Evolutionary conservation across 768 basidiomycete genomes (phyloP).

Genomic region (Boletus patriciae): DNA sequence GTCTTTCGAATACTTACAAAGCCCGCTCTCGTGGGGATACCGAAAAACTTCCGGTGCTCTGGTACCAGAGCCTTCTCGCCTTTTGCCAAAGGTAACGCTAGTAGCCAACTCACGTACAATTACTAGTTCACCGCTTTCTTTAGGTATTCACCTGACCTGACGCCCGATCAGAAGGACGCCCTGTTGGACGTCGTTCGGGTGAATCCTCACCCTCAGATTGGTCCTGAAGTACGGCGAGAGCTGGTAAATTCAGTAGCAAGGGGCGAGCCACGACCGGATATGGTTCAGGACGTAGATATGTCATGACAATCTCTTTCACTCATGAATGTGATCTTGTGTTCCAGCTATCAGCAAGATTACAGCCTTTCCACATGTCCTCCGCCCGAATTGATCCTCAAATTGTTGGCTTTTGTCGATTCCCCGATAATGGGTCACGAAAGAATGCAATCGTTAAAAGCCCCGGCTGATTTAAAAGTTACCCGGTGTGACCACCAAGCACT

Average conservation of each 20-base stretch:
- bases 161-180: conserved; percentile 96
- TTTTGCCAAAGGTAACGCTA: conserved; percentile 80
- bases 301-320: conserved; percentile 29
- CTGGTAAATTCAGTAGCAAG: conserved; percentile 83
- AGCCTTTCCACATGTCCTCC: not conserved
- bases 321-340: not conserved
- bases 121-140: conserved; percentile 3
- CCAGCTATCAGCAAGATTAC: not conserved
- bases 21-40: conserved; percentile 65
- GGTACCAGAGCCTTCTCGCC: conserved; percentile 96
- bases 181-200: conserved; percentile 89
- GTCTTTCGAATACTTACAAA: conserved; percentile 89
- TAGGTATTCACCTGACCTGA: conserved; percentile 92
- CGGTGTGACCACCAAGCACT: too few species aligned
- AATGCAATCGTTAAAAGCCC: not conserved
- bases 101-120: not conserved
- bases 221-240: conserved; percentile 87
- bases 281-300: conserved; percentile 69
- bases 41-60: conserved; percentile 90
- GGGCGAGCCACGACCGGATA: conserved; percentile 70
- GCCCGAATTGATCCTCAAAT: not conserved
- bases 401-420: not conserved
- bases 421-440: not conserved
- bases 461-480: too few species aligned
- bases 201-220: conserved; percentile 84